Base-by-base conservation (phyloP, 495 filamentous ascomycete genomes). In the Aspergillus asperescens region DNA sequence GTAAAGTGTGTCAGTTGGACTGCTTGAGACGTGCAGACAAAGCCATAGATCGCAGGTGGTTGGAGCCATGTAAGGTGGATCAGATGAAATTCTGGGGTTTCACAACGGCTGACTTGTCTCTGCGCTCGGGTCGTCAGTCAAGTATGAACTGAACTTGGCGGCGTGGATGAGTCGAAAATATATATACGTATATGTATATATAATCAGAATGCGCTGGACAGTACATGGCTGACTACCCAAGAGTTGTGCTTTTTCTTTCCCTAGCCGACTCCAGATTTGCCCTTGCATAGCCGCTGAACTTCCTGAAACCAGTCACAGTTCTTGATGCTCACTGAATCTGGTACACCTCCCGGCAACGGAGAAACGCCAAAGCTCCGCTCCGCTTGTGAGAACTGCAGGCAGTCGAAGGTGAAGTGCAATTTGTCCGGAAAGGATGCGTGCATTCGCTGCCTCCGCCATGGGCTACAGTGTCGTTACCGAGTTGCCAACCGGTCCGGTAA, bases 391-490 rank as follows among this genome's bases (percentile, higher is more conserved):
- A 72, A 72, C 39, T 76, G 73, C 56, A 61, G 73, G 25, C 73
- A 74, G 49, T 76, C 73, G 35, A 76, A 76, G 52, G 73, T 76
- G 29, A 74, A 74, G 59, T 76, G 73, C 57, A 72, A 72, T 52
- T 29, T 74, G 35, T 71, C 70, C 3, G 67, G 69, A 42, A 70
- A 71, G 43, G 63, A 65, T 28, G 63, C 67, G 5, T 76, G 73
- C 54, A 69, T 67, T 19, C 69, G 73, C 13, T 76, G 73, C 56
- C 62, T 70, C 25, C 71, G 71, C 4, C 70, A 76, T 51, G 71
- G 71, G n/a, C 52, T 74, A 39, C 64, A 67, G 42, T 76, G 73
- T 48, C 67, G 66, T 54, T 74, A 76, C 48, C 66, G 73, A 25
- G 67, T 71, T 51, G 73, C 73, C 39, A 74, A 74, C 46, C 68